A percentile compares a stretch with the other conserved stretches of the same genome.
These are phyloP conservation scores for Astrothelium subdiscretum DNA, from an alignment of 495 filamentous ascomycete species.

Conservation along the genomic window DNA sequence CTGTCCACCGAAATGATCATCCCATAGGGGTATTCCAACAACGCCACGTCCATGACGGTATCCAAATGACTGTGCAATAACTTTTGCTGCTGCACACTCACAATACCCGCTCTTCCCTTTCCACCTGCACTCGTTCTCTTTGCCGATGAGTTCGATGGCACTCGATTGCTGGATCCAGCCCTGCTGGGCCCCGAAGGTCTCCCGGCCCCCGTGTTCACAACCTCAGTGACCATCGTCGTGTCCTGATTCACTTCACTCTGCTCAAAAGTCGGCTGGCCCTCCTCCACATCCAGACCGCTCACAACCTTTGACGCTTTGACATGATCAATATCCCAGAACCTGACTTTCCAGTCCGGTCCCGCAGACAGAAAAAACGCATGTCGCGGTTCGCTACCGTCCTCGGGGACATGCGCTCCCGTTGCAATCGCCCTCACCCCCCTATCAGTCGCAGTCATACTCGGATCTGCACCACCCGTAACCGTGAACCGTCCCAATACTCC, in stretches of 20 bases:
- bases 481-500: conserved; percentile 84
- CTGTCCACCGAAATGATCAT: conserved; percentile 89
- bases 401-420: conserved; percentile 39
- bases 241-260: conserved; percentile 54
- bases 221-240: conserved; percentile 61
- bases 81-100: conserved; percentile 76
- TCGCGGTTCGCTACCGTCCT: conserved; percentile 48
- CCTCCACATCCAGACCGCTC: conserved; percentile 63
- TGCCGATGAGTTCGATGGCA: conserved; percentile 23
- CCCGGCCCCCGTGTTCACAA: neutral
- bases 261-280: conserved; percentile 61
- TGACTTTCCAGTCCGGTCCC: conserved; percentile 78
- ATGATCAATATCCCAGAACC: conserved; percentile 78
- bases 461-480: conserved; percentile 25
- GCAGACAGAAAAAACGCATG: conserved; percentile 70
- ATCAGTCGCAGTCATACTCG: conserved; percentile 39
- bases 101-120: conserved; percentile 22
- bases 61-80: conserved; percentile 75
- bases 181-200: conserved; percentile 9
- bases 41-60: conserved; percentile 72
- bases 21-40: conserved; percentile 80
- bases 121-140: conserved; percentile 7
- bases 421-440: conserved; percentile 38
- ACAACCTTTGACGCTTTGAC: conserved; percentile 65
- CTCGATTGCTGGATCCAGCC: conserved; percentile 24